Evolutionary conservation across 202 grass and related monocot species (phyloP), one percentile per base, ranked within the genome.

Genomic region (Panicum hallii): DNA sequence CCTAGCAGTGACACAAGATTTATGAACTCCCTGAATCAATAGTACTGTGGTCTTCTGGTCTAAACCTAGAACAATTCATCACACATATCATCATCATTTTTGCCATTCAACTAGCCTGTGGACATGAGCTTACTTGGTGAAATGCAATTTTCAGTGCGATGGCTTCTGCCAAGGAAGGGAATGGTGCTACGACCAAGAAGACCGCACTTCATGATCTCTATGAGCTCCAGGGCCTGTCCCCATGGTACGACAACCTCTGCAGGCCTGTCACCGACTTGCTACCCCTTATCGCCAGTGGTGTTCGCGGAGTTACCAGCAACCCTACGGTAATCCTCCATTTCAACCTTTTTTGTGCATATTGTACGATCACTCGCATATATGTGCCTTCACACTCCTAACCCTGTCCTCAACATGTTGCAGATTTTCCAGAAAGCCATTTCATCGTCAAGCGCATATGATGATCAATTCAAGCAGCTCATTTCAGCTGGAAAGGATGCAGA

Each of bases 361-460:
- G 20, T 48, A 9, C 57, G 23, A 13, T 34, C 49, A 22, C 0
- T 16, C 17, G 11, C 44, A 8, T 67, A 17, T 70, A 48, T 16
- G 32, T 17, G 9, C 71, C 4, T 68, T 70, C 56, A 38, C 36
- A 72, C 32, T 61, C 55, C 84, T 83, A n/a, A 81, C 23, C 6
- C 16, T 85, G 38, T 74, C 28, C 22, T 42, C 11, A 20, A 57
- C 67, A 32, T 19, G 13, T 40, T 85, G 60, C 91, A 99, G 97
- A 99, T 99, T 80, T 99, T 99, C 80, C 88, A 99, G 88, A 99
- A 89, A 84, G 97, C 93, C 44, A 99, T 99, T 86, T 99, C 97
- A 13, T 90, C 97, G 2, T 99, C 97, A 46, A 99, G 77, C 50
- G 97, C 97, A 0, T 99, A 99, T 13, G 97, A 99, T 73, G 93